A percentile compares a stretch with the other conserved stretches of the same genome.
phyloP scores from a whole-genome alignment of 371 early-diverging fungal genomes.

The Conidiobolus incongruus region DNA sequence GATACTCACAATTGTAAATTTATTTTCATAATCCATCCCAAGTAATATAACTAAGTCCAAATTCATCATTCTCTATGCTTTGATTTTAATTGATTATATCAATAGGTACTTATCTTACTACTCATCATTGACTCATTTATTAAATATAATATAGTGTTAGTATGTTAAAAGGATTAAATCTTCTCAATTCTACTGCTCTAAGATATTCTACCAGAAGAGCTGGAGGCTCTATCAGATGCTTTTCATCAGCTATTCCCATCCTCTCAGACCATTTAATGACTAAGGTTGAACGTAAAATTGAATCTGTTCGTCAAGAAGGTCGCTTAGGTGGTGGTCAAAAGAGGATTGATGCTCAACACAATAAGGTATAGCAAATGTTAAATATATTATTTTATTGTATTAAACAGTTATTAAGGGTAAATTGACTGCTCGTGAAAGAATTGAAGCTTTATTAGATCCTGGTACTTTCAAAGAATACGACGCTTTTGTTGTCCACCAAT shows the following conservation, averaged over 20 bases:
- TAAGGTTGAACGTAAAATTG: conserved; percentile 14
- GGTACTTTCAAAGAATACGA: conserved; percentile 84
- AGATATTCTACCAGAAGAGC: too few species aligned
- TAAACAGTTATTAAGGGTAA: conserved; percentile 38
- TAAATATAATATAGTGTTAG: neutral
- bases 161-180: too few species aligned
- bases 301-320: conserved; percentile 49
- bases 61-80: too few species aligned
- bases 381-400: neutral
- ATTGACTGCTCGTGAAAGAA: conserved; percentile 85
- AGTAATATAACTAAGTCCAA: too few species aligned
- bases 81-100: too few species aligned
- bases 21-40: too few species aligned
- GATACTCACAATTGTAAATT: too few species aligned
- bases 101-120: too few species aligned
- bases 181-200: too few species aligned
- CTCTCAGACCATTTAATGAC: conserved; percentile 15
- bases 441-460: conserved; percentile 64
- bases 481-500: conserved; percentile 86
- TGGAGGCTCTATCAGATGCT: too few species aligned
- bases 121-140: too few species aligned
- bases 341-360: conserved; percentile 70
- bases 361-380: conserved; percentile 25
- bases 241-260: too few species aligned
- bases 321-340: conserved; percentile 61